These are phyloP conservation scores for Buddleja alternifolia DNA, from an alignment of 257 asterid species.

Conservation along the genomic window DNA sequence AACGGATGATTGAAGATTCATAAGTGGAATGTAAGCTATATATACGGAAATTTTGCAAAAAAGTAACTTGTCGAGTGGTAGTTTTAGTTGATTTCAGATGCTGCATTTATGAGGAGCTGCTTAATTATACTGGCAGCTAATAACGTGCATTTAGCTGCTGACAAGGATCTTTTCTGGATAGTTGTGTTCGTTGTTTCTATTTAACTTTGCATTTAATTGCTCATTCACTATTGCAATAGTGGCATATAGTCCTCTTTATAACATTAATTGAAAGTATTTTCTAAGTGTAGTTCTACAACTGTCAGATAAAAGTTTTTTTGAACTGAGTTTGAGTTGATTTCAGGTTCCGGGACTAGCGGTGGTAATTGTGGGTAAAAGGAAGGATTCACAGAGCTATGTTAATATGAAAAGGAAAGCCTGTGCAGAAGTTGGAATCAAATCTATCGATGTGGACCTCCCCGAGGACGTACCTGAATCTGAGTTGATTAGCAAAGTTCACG, in stretches of 20 bases:
- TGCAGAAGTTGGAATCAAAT: constrained; percentile 86
- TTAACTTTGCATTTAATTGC: background rate
- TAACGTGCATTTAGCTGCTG: background rate
- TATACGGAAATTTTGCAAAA: background rate
- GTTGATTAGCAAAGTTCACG: constrained; percentile 78
- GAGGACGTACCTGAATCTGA: constrained; percentile 83
- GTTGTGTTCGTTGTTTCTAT: too few relatives aligned
- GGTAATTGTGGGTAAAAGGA: constrained; percentile 86
- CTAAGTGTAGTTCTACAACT: background rate
- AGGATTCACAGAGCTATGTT: constrained; percentile 96
- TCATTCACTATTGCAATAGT: background rate
- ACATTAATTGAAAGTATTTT: background rate
- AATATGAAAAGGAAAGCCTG: constrained; percentile 94
- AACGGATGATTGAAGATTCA: constrained; percentile 15
- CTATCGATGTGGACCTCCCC: constrained; percentile 77
- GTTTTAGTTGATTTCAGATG: constrained; percentile 8
- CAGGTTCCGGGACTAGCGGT: constrained; percentile 98
- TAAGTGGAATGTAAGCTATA: background rate
- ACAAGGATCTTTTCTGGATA: too few relatives aligned
- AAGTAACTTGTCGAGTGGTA: background rate
- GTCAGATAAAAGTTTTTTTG: background rate
- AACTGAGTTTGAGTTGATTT: constrained; percentile 29
- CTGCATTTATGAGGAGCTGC: constrained; percentile 3
- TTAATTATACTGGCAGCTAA: background rate
- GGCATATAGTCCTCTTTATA: background rate